Conservation (phyloP, 2,329 filamentous ascomycete species). For the Pseudogymnoascus sp. region DNA sequence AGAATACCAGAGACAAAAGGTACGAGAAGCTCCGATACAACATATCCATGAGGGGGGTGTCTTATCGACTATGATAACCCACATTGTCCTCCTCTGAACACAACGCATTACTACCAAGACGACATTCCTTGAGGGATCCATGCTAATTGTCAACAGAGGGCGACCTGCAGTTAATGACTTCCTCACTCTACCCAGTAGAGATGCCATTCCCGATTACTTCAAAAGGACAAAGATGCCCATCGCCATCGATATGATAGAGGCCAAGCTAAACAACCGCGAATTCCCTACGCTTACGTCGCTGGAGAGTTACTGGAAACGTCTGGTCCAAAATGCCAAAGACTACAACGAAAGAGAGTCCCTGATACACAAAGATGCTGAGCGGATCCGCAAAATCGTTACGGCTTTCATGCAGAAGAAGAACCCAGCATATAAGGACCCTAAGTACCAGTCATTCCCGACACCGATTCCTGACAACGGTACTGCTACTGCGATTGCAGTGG, state of each 20-base stretch:
- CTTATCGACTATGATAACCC: not conserved
- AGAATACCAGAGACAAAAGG: slow-evolving; percentile 74
- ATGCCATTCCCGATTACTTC: slow-evolving; percentile 67
- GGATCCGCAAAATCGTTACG: slow-evolving; percentile 75
- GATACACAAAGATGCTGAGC: slow-evolving; percentile 76
- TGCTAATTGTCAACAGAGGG: slow-evolving; percentile 41
- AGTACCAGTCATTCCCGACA: slow-evolving; percentile 64
- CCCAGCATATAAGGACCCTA: slow-evolving; percentile 64
- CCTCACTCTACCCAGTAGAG: slow-evolving; percentile 58
- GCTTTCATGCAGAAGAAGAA: slow-evolving; percentile 85
- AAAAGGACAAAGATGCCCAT: slow-evolving; percentile 68
- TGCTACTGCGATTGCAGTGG: slow-evolving; percentile 20
- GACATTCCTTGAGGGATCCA: not conserved
- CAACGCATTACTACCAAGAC: not conserved
- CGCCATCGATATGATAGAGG: slow-evolving; percentile 68
- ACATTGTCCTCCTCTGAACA: not conserved
- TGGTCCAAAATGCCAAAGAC: slow-evolving; percentile 81
- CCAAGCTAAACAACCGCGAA: slow-evolving; percentile 59
- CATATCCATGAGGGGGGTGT: not conserved
- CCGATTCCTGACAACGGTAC: slow-evolving; percentile 55
- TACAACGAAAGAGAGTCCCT: slow-evolving; percentile 67
- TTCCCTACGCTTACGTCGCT: slow-evolving; percentile 66
- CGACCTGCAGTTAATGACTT: slow-evolving; percentile 69
- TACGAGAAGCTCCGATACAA: slow-evolving; percentile 35
- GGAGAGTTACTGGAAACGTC: slow-evolving; percentile 79